A percentile compares a stretch with the other conserved stretches of the same genome.
phyloP scores from a whole-genome alignment of 169 alveolate genomes.

The Eimeria falciformis region DNA sequence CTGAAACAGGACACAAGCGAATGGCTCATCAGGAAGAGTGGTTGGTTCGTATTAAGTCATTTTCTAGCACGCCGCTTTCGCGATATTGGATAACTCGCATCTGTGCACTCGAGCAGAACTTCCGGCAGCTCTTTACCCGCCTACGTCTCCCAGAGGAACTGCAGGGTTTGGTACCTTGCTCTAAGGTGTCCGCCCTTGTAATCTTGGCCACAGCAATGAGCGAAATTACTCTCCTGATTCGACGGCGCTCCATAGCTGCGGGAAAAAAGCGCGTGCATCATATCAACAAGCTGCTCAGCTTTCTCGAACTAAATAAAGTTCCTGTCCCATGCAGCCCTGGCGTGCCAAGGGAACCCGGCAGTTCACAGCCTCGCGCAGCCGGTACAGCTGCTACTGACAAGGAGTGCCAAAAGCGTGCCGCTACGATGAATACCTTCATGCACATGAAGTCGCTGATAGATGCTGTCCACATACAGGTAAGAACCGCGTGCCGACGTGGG shows the following conservation, averaged over 20 bases:
- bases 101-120: constrained; percentile 17
- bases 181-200: constrained; percentile 50
- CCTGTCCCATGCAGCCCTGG: constrained; percentile 57
- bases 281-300: constrained; percentile 19
- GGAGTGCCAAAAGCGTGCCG: constrained; percentile 38
- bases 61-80: not conserved
- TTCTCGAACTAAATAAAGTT: constrained; percentile 18
- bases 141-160: constrained; percentile 61
- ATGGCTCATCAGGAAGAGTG: constrained; percentile 44
- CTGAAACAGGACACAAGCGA: constrained; percentile 21
- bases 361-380: not conserved
- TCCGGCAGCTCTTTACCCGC: constrained; percentile 39
- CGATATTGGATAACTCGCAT: constrained; percentile 52
- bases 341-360: constrained; percentile 39
- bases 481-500: too few relatives aligned
- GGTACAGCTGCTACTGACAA: not conserved
- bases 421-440: constrained; percentile 20
- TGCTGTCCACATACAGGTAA: constrained; percentile 42
- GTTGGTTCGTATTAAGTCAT: not conserved
- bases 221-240: constrained; percentile 37
- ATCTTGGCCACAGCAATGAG: constrained; percentile 60
- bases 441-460: constrained; percentile 46
- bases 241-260: constrained; percentile 40
- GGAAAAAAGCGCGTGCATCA: constrained; percentile 1
- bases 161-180: constrained; percentile 22